A percentile compares a stretch with the other conserved stretches of the same genome.
Evolutionary conservation across 169 alveolate species (phyloP).

Genomic region (Cryptosporidium xiaoi): DNA sequence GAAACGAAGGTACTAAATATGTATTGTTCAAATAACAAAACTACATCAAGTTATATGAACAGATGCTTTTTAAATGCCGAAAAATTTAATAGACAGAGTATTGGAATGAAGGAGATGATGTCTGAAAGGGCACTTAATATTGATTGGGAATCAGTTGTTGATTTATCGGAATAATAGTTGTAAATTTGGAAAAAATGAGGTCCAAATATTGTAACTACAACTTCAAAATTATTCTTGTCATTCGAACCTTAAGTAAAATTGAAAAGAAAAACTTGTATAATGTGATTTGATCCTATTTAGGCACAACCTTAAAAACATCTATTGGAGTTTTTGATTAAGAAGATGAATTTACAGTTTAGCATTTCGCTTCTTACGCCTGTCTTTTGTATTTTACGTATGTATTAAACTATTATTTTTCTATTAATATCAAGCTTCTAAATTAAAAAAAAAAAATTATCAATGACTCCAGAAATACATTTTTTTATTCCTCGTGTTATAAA

Average conservation of each 20-base stretch:
- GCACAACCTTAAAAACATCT: no score
- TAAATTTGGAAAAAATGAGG: background rate
- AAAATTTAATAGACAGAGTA: constrained; percentile 29
- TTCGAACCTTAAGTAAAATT: background rate
- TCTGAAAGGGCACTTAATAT: constrained; percentile 50
- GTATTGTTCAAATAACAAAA: constrained; percentile 2
- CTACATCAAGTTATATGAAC: background rate
- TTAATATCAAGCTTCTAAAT: background rate
- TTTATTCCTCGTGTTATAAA: no score
- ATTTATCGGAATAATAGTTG: constrained; percentile 8
- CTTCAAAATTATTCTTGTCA: background rate
- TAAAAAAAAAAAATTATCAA: background rate
- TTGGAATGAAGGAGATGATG: constrained; percentile 35
- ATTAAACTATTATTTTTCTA: no score
- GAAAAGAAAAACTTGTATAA: background rate
- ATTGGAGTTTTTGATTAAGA: no score
- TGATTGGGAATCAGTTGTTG: constrained; percentile 23
- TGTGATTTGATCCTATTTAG: background rate
- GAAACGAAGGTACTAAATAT: background rate
- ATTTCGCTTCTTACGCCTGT: no score
- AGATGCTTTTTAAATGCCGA: constrained; percentile 31
- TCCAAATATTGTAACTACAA: background rate
- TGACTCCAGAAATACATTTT: background rate
- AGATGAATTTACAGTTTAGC: no score
- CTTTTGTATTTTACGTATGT: no score